Conservation (phyloP, 116 monocot genomes). For the Zostera marina region DNA sequence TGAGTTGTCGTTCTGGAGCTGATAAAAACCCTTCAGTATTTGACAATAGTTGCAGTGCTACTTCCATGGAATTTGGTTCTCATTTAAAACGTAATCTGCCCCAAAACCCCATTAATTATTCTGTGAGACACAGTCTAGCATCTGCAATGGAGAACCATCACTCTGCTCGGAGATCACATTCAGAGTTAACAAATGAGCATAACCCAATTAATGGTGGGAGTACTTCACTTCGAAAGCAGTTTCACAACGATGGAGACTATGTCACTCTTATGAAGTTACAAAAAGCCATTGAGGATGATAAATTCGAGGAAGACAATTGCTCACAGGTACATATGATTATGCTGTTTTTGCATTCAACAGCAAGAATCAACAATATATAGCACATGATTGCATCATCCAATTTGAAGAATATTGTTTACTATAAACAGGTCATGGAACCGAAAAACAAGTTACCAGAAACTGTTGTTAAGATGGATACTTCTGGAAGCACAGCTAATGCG, state of each 20-base stretch:
- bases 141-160: slow-evolving; percentile 41
- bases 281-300: slow-evolving; percentile 46
- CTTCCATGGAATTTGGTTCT: slow-evolving; percentile 28
- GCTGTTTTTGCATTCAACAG: neutral
- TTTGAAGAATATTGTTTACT: neutral
- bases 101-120: slow-evolving; percentile 20
- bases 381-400: neutral
- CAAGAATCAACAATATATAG: neutral
- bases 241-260: slow-evolving; percentile 52
- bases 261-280: slow-evolving; percentile 28
- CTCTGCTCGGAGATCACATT: slow-evolving; percentile 70
- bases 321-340: slow-evolving; percentile 27
- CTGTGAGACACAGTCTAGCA: slow-evolving; percentile 29
- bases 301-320: slow-evolving; percentile 21
- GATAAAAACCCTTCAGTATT: slow-evolving; percentile 35
- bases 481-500: slow-evolving; percentile 22
- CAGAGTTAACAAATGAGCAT: slow-evolving; percentile 44
- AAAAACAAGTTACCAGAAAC: slow-evolving; percentile 30
- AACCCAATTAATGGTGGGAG: slow-evolving; percentile 25
- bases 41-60: slow-evolving; percentile 21
- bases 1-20: slow-evolving; percentile 55
- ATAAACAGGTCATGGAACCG: slow-evolving; percentile 8
- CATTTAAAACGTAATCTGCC: slow-evolving; percentile 22
- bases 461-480: slow-evolving; percentile 34
- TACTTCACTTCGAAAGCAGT: slow-evolving; percentile 63